These are phyloP conservation scores for Aspergillus ostianus DNA, from an alignment of 495 filamentous ascomycete species.

Conservation along the genomic window DNA sequence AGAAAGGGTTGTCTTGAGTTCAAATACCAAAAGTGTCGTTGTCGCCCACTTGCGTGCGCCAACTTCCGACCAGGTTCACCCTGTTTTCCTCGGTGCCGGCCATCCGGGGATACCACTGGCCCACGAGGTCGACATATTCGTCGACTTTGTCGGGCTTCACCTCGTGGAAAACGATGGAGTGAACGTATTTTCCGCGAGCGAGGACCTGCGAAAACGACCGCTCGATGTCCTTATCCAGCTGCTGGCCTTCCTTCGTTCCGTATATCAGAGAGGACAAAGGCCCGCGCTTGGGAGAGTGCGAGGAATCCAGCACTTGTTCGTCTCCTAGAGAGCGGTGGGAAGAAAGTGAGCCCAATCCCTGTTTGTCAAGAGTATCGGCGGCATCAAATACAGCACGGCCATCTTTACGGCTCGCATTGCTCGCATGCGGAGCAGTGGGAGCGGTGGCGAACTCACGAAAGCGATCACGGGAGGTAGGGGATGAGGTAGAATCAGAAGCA, in stretches of 20 bases:
- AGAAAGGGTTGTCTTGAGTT: slow-evolving; percentile 16
- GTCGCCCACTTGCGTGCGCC: slow-evolving; percentile 97
- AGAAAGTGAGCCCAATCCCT: slow-evolving; percentile 66
- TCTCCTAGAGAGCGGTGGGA: slow-evolving; percentile 53
- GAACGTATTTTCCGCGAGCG: slow-evolving; percentile 95
- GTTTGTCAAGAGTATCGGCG: slow-evolving; percentile 36
- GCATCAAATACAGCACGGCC: slow-evolving; percentile 39
- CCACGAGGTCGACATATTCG: slow-evolving; percentile 91
- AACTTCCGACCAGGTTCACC: slow-evolving; percentile 95
- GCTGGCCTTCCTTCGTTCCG: slow-evolving; percentile 88
- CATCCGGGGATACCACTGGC: slow-evolving; percentile 87
- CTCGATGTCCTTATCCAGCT: slow-evolving; percentile 92
- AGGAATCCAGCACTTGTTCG: slow-evolving; percentile 47
- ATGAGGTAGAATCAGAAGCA: slow-evolving; percentile 41
- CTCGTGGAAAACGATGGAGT: slow-evolving; percentile 95
- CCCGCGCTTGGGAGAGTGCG: slow-evolving; percentile 45
- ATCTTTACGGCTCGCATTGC: slow-evolving; percentile 50
- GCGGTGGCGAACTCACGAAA: slow-evolving; percentile 45
- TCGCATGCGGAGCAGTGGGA: slow-evolving; percentile 56
- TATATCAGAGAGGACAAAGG: slow-evolving; percentile 76
- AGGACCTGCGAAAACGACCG: slow-evolving; percentile 90
- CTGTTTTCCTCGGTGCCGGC: slow-evolving; percentile 78
- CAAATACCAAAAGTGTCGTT: slow-evolving; percentile 90
- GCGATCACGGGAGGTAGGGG: slow-evolving; percentile 34
- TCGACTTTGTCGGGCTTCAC: slow-evolving; percentile 95